Percentiles rank a stretch among this genome's conserved stretches.
Evolutionary conservation across 2,329 filamentous ascomycete genomes (phyloP).

Genomic region (Pyrenophora graminea): DNA sequence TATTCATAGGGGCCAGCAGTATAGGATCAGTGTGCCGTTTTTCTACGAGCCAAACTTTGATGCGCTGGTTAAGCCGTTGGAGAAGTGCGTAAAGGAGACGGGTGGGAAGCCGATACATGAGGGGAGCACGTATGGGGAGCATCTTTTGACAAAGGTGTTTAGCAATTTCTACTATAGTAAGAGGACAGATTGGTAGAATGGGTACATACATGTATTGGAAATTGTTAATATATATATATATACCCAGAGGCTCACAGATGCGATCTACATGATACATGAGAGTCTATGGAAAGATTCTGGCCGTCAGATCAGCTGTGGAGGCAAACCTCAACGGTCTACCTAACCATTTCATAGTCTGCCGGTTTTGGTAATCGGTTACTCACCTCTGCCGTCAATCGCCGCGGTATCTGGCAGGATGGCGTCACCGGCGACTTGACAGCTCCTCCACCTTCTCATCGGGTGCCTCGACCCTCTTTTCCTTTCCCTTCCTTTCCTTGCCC

Average conservation of each 20-base stretch:
- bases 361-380: no score
- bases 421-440: neutral
- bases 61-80: constrained; percentile 45
- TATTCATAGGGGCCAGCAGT: constrained; percentile 47
- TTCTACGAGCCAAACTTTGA: constrained; percentile 56
- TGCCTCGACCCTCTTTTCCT: neutral
- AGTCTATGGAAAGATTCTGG: no score
- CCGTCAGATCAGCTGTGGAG: no score
- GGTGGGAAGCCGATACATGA: constrained; percentile 37
- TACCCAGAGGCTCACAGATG: no score
- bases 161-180: constrained; percentile 48
- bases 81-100: constrained; percentile 43
- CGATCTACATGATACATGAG: no score
- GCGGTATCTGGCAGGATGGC: neutral
- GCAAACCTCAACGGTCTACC: no score
- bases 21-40: constrained; percentile 53
- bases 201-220: no score
- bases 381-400: neutral
- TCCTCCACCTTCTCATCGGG: neutral
- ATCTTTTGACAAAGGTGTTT: constrained; percentile 49
- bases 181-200: constrained; percentile 29
- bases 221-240: no score
- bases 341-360: no score
- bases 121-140: constrained; percentile 49
- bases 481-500: neutral